phyloP scores from a whole-genome alignment of 495 filamentous ascomycete genomes.

The Viridothelium virens region DNA sequence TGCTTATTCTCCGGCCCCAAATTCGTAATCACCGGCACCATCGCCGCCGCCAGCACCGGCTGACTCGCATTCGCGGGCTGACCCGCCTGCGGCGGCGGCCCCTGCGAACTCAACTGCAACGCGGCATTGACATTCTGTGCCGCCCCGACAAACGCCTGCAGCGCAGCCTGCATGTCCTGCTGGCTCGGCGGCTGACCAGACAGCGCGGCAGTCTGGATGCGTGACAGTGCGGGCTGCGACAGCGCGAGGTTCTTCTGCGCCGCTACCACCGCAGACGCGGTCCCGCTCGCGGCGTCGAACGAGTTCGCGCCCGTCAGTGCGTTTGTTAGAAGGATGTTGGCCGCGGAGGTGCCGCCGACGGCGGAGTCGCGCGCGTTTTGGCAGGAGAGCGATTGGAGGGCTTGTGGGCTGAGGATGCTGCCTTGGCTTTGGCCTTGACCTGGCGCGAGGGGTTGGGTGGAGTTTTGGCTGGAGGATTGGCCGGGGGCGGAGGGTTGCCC shows the following conservation, averaged over 20 bases:
- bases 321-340: neutral
- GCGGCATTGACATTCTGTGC: conserved; percentile 1
- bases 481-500: neutral
- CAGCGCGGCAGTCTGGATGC: neutral
- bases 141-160: neutral
- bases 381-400: neutral
- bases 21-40: conserved; percentile 5
- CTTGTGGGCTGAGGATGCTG: neutral
- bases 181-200: neutral
- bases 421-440: neutral
- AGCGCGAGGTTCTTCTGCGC: neutral
- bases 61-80: neutral
- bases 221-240: neutral
- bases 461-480: neutral
- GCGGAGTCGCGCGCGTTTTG: neutral
- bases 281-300: neutral
- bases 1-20: neutral
- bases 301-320: neutral
- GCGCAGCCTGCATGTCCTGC: neutral
- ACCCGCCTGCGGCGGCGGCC: neutral
- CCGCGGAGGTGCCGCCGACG: neutral
- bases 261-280: neutral
- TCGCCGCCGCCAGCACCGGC: neutral
- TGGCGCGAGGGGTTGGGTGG: neutral
- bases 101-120: neutral